Evolutionary conservation across 2,329 filamentous ascomycete species (phyloP).

Genomic region (Thielaviopsis musarum): DNA sequence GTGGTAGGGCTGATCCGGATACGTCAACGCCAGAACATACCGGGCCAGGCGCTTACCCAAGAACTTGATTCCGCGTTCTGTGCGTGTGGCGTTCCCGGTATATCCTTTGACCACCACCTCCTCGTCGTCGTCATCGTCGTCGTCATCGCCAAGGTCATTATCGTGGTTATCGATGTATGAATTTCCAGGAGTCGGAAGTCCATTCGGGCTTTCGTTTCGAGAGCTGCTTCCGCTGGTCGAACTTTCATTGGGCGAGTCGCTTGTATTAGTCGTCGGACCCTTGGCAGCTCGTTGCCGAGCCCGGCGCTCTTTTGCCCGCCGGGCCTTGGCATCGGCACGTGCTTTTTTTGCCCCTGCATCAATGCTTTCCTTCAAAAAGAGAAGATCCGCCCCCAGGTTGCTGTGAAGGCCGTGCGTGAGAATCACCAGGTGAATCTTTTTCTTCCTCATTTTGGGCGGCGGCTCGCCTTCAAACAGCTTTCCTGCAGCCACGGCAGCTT

Average conservation of each 20-base stretch:
- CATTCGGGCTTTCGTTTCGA: slow-evolving; percentile 11
- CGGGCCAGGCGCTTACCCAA: slow-evolving; percentile 86
- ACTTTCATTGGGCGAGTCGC: background rate
- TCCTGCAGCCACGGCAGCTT: slow-evolving; percentile 1
- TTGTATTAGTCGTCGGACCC: background rate
- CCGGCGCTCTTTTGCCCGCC: slow-evolving; percentile 35
- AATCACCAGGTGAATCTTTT: slow-evolving; percentile 78
- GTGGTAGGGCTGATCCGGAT: slow-evolving; percentile 80
- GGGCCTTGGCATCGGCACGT: slow-evolving; percentile 47
- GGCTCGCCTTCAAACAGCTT: slow-evolving; percentile 4
- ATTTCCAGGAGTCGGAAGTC: slow-evolving; percentile 12
- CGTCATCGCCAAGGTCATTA: slow-evolving; percentile 20
- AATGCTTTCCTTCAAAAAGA: slow-evolving; percentile 94
- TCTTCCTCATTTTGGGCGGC: slow-evolving; percentile 33
- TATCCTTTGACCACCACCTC: slow-evolving; percentile 83
- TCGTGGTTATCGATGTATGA: slow-evolving; percentile 15
- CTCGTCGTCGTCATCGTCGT: slow-evolving; percentile 54
- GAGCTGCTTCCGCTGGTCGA: background rate
- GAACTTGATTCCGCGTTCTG: slow-evolving; percentile 92
- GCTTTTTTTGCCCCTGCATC: slow-evolving; percentile 66
- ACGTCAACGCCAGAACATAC: slow-evolving; percentile 77
- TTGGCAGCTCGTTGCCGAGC: slow-evolving; percentile 11
- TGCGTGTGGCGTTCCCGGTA: slow-evolving; percentile 74
- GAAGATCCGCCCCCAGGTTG: slow-evolving; percentile 89
- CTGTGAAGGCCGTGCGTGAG: slow-evolving; percentile 91